Base-by-base conservation (phyloP, 2,329 filamentous ascomycete genomes). In the Leptosphaerulina australis region DNA sequence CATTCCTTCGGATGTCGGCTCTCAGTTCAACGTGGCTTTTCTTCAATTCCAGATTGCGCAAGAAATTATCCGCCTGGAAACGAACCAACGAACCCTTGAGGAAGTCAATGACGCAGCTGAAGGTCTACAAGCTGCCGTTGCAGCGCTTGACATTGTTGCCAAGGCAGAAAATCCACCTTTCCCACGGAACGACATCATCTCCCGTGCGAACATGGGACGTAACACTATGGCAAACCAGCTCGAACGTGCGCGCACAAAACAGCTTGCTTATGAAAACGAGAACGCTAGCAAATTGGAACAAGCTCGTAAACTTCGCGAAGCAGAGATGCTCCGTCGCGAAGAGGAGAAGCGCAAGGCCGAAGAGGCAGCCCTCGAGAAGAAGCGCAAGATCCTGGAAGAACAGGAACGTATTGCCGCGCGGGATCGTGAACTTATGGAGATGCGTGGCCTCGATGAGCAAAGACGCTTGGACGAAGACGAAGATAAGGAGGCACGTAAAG, bases 1-100 rank as follows among this genome's bases (percentile, higher is more conserved):
- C 45, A 86, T 89, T 1, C 89, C 91, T 0, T 88, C 94, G 4
- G 90, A 96, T 64, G 81, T 92, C 22, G 91, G 96, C 73, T 90
- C 94, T 73, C 91, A 94, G 71, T 99, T 99, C 82, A 99, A 99
- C 67, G 90, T 99, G 21, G 94, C 94, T 0, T 99, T 97, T 68
- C 90, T 97, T 21, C 94, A 97, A 69, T 95, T 96, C 56, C 92
- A 97, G 71, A 86, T 97, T 45, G 93, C 93, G 15, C 88, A 88
- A 35, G 84, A 88, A 22, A 85, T 97, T 45, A 87, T 91, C 72
- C 80, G 78, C 26, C 79, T 96, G 44, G 80, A 83, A 4, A 90
- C 97, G 69, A 83, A 83, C 5, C 86, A 92, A 67, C 86, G 91
- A 40, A 89, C 88, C 0, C 80, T 93, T 3, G 81, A 83, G 53